Evolutionary conservation across 805 yeast species (phyloP).

Genomic region (Sporopachydermia quercuum): DNA sequence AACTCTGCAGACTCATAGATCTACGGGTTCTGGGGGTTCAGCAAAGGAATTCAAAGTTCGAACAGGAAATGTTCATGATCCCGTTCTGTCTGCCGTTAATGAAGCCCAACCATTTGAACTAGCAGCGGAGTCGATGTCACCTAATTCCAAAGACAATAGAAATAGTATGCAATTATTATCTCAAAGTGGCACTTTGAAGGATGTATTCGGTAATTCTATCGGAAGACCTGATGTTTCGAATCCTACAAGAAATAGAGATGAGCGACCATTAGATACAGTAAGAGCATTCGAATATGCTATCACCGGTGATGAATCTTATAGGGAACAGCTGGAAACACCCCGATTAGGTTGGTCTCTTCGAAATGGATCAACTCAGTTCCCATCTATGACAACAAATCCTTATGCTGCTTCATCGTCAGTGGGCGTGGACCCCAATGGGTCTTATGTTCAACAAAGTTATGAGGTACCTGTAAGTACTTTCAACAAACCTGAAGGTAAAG

Average conservation of each 20-base stretch:
- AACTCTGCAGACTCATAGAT: slow-evolving; percentile 12
- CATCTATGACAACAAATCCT: slow-evolving; percentile 29
- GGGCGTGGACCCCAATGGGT: slow-evolving; percentile 19
- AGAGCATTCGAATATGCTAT: slow-evolving; percentile 88
- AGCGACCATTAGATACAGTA: slow-evolving; percentile 93
- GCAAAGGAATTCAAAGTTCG: slow-evolving; percentile 40
- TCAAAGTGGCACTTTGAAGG: slow-evolving; percentile 45
- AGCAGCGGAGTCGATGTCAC: slow-evolving; percentile 24
- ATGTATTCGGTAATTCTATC: slow-evolving; percentile 78
- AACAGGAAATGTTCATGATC: slow-evolving; percentile 68
- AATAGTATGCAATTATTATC: slow-evolving; percentile 20
- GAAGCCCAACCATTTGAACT: slow-evolving; percentile 93
- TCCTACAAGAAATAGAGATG: slow-evolving; percentile 88
- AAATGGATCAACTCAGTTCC: slow-evolving; percentile 44
- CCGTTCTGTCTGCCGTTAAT: slow-evolving; percentile 83
- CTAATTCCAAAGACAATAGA: slow-evolving; percentile 5
- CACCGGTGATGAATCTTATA: slow-evolving; percentile 71
- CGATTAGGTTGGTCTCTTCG: slow-evolving; percentile 79
- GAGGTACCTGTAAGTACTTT: slow-evolving; percentile 21
- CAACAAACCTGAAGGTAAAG: slow-evolving; percentile 24
- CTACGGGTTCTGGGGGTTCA: neutral
- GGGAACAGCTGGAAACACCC: slow-evolving; percentile 68
- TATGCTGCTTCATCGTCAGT: slow-evolving; percentile 19
- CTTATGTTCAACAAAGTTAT: slow-evolving; percentile 15
- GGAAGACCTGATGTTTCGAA: slow-evolving; percentile 73